Evolutionary conservation across 345 rosid genomes (phyloP), one percentile per base, ranked within the genome.

Genomic region (Eucalyptus regnans): DNA sequence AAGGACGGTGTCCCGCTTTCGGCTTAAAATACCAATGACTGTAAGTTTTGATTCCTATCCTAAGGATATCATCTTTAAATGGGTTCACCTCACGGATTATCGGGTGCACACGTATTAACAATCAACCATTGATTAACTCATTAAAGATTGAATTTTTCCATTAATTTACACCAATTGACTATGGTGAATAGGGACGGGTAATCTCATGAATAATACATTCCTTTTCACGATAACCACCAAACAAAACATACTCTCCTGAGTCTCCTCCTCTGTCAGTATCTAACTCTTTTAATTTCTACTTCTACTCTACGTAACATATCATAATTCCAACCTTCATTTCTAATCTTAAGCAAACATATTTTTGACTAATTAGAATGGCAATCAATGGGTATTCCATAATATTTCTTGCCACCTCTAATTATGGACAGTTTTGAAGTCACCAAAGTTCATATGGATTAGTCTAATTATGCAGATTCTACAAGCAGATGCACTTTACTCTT

Each of bases 1-100:
- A 12, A 60, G 16, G 31, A 62, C 1, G 16, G 0, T 62, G 16
- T 13, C 31, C 3, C 16, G 2, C 4, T 62, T 62, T 1, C 1
- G 68, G 33, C 16, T 27, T 12, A 13, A 62, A 62, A 27, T 54
- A 27, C 33, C 33, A 62, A 62, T 12, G 17, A 13, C 16, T 12
- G 9, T 27, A 14, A 14, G 33, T 12, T 62, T 62, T 29, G 33
- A 29, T 29, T 62, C 9, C 0, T 29, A 7, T 29, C 71, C 33
- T 62, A 29, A 62, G 5, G 33, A 13, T 12, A 15, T 62, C 37
- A 7, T 29, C 33, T 62, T 62, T 27, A 62, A 62, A 29, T 62
- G 17, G 71, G 33, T 62, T 62, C 71, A 29, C 37, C 33, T 62
- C 71, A 62, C 3, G 12, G 8, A 29, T 29, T 62, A 62, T 62